Evolutionary conservation across 768 basidiomycete species (phyloP).

Genomic region (Pisolithus marmoratus): DNA sequence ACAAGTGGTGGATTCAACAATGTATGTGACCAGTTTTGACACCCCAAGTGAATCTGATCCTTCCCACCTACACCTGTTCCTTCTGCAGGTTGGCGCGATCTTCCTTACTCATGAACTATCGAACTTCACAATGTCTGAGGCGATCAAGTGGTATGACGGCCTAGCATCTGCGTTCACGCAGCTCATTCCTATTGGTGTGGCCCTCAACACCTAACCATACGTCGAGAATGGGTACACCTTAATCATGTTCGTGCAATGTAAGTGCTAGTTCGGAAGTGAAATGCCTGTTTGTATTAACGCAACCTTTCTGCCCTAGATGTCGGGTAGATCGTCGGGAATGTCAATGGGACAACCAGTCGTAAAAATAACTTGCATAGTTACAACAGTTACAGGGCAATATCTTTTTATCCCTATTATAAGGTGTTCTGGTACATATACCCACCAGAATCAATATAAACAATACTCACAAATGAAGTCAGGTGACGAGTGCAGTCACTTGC

Average conservation of each 20-base stretch:
- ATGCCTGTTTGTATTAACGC: not conserved
- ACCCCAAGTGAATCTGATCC: not conserved
- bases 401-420: no score
- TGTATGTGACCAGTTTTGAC: constrained; percentile 18
- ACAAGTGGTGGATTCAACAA: constrained; percentile 35
- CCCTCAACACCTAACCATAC: constrained; percentile 49
- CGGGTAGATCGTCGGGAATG: not conserved
- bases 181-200: constrained; percentile 51
- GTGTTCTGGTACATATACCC: no score
- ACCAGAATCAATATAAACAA: no score
- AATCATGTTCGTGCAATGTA: constrained; percentile 19
- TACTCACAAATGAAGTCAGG: no score
- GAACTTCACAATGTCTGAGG: constrained; percentile 55
- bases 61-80: not conserved
- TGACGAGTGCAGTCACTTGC: no score
- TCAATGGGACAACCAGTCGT: not conserved
- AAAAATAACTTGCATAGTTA: no score
- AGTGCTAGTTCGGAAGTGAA: not conserved
- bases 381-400: no score
- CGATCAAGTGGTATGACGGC: constrained; percentile 42
- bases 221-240: constrained; percentile 39
- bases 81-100: constrained; percentile 41
- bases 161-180: constrained; percentile 41
- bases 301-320: not conserved
- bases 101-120: constrained; percentile 55